phyloP scores from a whole-genome alignment of 2,329 filamentous ascomycete genomes.

The Diplodia corticola region DNA sequence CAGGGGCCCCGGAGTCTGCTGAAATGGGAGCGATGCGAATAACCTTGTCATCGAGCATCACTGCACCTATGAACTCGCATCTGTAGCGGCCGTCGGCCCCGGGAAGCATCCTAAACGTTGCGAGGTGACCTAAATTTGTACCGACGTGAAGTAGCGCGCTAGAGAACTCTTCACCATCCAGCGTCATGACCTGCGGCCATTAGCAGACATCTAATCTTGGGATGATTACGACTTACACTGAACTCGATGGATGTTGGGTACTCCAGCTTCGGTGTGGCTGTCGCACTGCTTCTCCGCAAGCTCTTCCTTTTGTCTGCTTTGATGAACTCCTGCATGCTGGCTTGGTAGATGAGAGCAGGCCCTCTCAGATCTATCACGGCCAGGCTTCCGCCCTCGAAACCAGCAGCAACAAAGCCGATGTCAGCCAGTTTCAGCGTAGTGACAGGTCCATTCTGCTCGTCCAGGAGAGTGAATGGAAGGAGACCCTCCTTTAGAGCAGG shows the following conservation, averaged over 20 bases:
- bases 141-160: constrained; percentile 92
- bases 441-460: constrained; percentile 80
- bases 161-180: constrained; percentile 93
- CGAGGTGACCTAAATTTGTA: constrained; percentile 78
- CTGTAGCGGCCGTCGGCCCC: constrained; percentile 67
- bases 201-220: neutral
- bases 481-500: constrained; percentile 74
- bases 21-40: constrained; percentile 79
- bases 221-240: constrained; percentile 52
- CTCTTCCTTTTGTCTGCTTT: constrained; percentile 76
- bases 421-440: constrained; percentile 83
- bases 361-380: constrained; percentile 85
- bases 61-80: constrained; percentile 69
- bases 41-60: constrained; percentile 65
- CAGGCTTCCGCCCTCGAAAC: constrained; percentile 79
- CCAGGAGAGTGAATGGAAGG: constrained; percentile 75
- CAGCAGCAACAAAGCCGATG: constrained; percentile 85
- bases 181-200: constrained; percentile 63
- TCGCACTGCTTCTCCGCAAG: constrained; percentile 59
- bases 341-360: constrained; percentile 77
- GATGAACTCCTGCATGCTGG: constrained; percentile 69
- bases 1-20: constrained; percentile 72
- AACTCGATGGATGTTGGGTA: constrained; percentile 85
- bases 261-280: constrained; percentile 56
- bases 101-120: constrained; percentile 88